phyloP scores from a whole-genome alignment of 2,329 filamentous ascomycete species.

The Parastagonospora nodorum region DNA sequence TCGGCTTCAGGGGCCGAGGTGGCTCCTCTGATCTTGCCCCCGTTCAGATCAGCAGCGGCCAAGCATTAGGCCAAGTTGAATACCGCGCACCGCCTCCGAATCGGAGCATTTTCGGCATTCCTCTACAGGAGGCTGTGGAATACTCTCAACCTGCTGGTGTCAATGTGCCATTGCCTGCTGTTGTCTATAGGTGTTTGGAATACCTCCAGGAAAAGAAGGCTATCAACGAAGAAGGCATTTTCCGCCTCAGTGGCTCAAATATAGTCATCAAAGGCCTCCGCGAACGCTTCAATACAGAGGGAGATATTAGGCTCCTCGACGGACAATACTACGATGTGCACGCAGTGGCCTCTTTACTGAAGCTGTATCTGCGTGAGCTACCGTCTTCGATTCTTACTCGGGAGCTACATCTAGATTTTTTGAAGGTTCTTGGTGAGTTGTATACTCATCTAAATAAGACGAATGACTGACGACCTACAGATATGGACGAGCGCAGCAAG shows the following conservation, averaged over 20 bases:
- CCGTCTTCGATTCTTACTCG: constrained; percentile 89
- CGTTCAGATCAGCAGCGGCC: constrained; percentile 29
- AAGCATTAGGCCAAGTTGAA: constrained; percentile 4
- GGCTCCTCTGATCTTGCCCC: constrained; percentile 69
- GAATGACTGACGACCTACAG: constrained; percentile 48
- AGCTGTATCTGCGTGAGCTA: constrained; percentile 90
- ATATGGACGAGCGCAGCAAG: constrained; percentile 73
- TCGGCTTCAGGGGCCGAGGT: constrained; percentile 66
- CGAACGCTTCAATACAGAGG: constrained; percentile 91
- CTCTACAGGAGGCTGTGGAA: constrained; percentile 83
- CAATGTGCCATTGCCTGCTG: constrained; percentile 79
- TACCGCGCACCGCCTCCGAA: constrained; percentile 47
- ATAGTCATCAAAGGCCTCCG: constrained; percentile 88
- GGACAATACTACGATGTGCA: constrained; percentile 93
- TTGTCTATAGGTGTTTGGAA: constrained; percentile 94
- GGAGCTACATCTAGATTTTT: constrained; percentile 87
- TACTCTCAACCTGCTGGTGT: constrained; percentile 75
- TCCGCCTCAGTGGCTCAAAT: constrained; percentile 95
- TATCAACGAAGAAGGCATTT: constrained; percentile 88
- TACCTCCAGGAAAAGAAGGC: constrained; percentile 86
- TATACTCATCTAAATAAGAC: not conserved
- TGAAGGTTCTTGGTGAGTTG: constrained; percentile 70
- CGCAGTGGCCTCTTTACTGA: constrained; percentile 90
- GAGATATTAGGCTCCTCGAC: constrained; percentile 87
- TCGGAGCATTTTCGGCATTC: constrained; percentile 77